These are phyloP conservation scores for Violaceomyces palustris DNA, from an alignment of 1,284 basidiomycete species.

Conservation along the genomic window DNA sequence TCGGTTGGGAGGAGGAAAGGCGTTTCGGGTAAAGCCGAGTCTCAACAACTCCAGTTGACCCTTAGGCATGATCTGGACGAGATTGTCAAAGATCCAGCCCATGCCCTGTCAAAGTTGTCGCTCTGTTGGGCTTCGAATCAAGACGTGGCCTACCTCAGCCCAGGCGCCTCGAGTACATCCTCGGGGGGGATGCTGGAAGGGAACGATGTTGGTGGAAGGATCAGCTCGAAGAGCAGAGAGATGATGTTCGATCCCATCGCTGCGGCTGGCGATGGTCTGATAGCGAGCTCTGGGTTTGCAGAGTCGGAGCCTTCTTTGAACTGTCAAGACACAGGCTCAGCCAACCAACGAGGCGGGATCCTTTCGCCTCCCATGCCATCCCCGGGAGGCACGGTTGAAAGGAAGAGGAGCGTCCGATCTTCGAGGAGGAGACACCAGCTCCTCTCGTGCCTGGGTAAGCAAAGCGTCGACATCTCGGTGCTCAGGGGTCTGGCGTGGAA, in stretches of 20 bases:
- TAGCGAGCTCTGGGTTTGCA: too few relatives aligned
- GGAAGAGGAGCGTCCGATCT: constrained; percentile 27
- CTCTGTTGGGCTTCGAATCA: constrained; percentile 12
- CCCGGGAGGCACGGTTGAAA: too few relatives aligned
- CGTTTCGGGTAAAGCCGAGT: constrained; percentile 18
- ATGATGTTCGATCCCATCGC: constrained; percentile 41
- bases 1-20: constrained; percentile 10
- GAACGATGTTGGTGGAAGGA: too few relatives aligned
- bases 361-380: neutral
- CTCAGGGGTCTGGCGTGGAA: constrained; percentile 90
- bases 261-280: constrained; percentile 41
- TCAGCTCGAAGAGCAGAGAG: constrained; percentile 13
- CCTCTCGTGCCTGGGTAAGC: constrained; percentile 29
- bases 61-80: constrained; percentile 14
- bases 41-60: too few relatives aligned
- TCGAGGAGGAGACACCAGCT: constrained; percentile 32
- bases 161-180: too few relatives aligned
- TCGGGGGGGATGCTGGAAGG: too few relatives aligned
- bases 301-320: too few relatives aligned
- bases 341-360: neutral
- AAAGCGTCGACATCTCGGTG: constrained; percentile 58
- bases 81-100: constrained; percentile 20
- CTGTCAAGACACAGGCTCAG: too few relatives aligned
- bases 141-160: neutral
- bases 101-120: constrained; percentile 16